Conservation (phyloP, 768 basidiomycete species). For the Rhodotorula toruloides region DNA sequence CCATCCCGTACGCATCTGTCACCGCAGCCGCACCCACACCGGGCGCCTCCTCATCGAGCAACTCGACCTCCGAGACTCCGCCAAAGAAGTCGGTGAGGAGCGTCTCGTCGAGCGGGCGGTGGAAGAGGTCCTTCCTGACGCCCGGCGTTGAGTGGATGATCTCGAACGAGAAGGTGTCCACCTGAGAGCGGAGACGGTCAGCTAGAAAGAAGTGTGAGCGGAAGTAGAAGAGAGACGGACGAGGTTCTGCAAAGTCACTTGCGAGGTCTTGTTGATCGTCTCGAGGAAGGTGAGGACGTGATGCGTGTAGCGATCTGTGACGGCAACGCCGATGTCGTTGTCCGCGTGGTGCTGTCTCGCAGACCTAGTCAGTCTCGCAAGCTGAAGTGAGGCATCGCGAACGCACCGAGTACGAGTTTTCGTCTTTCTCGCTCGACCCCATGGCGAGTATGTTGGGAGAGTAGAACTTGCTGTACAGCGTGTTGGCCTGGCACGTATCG, state of each 20-base stretch:
- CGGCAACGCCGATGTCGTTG: conserved; percentile 86
- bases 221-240: conserved; percentile 14
- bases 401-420: conserved; percentile 88
- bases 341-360: conserved; percentile 78
- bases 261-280: conserved; percentile 81
- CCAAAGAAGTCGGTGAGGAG: conserved; percentile 82
- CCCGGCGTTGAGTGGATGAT: conserved; percentile 80
- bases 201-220: not conserved
- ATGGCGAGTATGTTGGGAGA: conserved; percentile 89
- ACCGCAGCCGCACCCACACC: not conserved
- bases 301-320: conserved; percentile 93
- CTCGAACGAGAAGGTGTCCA: conserved; percentile 66
- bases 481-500: conserved; percentile 96
- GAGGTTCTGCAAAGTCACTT: conserved; percentile 49
- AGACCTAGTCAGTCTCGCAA: not conserved
- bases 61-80: conserved; percentile 75
- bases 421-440: conserved; percentile 72
- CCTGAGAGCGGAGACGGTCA: conserved; percentile 53
- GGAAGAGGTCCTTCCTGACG: conserved; percentile 78
- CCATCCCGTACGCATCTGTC: not conserved
- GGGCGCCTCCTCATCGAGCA: not conserved
- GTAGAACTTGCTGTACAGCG: conserved; percentile 87
- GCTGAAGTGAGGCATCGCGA: not conserved
- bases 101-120: conserved; percentile 57
- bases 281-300: conserved; percentile 87